Percentiles rank a stretch among this genome's conserved stretches.
Conservation (phyloP, 75 land plant species). For the Pinus albicaulis region DNA sequence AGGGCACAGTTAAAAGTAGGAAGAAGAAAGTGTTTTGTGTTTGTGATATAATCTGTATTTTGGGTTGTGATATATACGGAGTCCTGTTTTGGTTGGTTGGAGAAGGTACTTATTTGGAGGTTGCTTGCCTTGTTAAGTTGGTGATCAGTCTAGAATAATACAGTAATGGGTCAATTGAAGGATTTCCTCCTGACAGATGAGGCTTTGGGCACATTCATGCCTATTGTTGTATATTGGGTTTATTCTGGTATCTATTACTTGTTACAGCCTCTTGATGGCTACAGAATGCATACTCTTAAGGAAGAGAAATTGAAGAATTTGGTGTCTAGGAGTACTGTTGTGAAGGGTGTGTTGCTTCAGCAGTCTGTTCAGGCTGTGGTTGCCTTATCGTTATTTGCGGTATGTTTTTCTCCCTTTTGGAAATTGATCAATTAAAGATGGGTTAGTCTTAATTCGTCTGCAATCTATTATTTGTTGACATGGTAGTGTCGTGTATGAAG, state of each 20-base stretch:
- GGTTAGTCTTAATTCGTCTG: no score
- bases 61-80: background rate
- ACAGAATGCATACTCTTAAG: conserved; percentile 52
- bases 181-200: conserved; percentile 47
- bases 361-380: conserved; percentile 72
- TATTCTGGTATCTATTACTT: conserved; percentile 78
- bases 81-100: background rate
- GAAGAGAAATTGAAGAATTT: conserved; percentile 72
- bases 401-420: conserved; percentile 6
- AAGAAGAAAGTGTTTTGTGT: background rate
- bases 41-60: background rate
- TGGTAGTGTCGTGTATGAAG: no score
- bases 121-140: background rate
- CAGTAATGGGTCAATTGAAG: conserved; percentile 16
- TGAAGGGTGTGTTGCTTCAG: conserved; percentile 74
- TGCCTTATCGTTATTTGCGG: conserved; percentile 54
- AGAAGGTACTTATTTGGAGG: background rate
- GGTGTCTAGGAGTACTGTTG: conserved; percentile 49
- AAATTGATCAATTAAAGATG: background rate
- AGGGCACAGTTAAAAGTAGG: background rate
- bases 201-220: conserved; percentile 67
- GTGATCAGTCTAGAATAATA: background rate
- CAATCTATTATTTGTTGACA: no score
- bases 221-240: conserved; percentile 83
- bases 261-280: conserved; percentile 43